A percentile compares a stretch with the other conserved stretches of the same genome.
Conservation (phyloP, 345 rosid species). For the Hibiscus trionum region DNA sequence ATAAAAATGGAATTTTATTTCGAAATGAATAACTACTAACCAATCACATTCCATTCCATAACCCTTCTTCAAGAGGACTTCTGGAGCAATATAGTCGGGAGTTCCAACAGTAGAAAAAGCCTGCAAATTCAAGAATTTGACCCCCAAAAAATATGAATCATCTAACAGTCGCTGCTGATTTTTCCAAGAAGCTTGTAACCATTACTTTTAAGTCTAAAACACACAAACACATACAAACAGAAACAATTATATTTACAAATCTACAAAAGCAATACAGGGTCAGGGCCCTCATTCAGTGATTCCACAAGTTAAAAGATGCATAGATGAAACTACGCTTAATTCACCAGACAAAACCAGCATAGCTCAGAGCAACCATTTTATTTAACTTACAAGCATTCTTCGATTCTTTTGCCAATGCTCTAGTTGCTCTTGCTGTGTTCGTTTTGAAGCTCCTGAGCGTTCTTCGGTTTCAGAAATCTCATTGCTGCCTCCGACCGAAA, state of each 20-base stretch:
- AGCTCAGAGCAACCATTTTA: not conserved
- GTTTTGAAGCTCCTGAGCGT: slow-evolving; percentile 45
- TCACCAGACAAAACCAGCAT: slow-evolving; percentile 2
- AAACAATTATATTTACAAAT: slow-evolving; percentile 2
- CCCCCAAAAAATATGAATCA: slow-evolving; percentile 9
- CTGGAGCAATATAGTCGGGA: slow-evolving; percentile 99
- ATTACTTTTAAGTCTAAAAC: not conserved
- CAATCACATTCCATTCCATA: slow-evolving; percentile 98
- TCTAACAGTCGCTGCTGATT: not conserved
- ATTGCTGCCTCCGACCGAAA: slow-evolving; percentile 35
- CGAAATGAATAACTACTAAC: slow-evolving; percentile 34
- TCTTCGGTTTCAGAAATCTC: slow-evolving; percentile 38
- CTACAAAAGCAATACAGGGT: not conserved
- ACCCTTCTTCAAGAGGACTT: slow-evolving; percentile 91
- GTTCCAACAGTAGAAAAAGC: slow-evolving; percentile 98
- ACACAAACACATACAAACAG: not conserved
- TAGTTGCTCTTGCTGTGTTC: slow-evolving; percentile 87
- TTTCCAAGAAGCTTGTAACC: slow-evolving; percentile 4
- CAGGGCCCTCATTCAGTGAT: not conserved
- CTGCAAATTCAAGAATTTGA: slow-evolving; percentile 36
- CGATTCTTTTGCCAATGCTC: slow-evolving; percentile 91
- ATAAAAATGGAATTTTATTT: slow-evolving; percentile 2
- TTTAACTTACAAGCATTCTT: slow-evolving; percentile 70
- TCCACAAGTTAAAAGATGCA: not conserved
- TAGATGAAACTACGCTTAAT: slow-evolving; percentile 1